phyloP scores from a whole-genome alignment of 352 stramenopile genomes.

The Phytopythium aichiense region DNA sequence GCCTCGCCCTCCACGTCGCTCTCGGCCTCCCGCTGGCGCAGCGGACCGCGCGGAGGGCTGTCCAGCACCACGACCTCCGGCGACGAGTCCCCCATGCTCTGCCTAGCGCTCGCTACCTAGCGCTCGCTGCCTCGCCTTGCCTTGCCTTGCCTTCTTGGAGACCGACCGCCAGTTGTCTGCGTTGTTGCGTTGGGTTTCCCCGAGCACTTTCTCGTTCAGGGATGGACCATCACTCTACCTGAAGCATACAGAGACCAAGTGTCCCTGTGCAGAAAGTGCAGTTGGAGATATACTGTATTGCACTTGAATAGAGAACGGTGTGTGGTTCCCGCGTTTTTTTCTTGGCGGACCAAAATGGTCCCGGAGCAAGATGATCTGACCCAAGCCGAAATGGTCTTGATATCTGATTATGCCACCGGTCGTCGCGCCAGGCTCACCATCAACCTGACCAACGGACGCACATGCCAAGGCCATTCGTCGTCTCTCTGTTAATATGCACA shows the following conservation, averaged over 20 bases:
- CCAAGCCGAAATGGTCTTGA: not conserved
- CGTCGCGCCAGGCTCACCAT: not conserved
- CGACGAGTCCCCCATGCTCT: slow-evolving; percentile 15
- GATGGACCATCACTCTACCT: slow-evolving; percentile 24
- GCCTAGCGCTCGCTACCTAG: not conserved
- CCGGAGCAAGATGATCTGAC: slow-evolving; percentile 5
- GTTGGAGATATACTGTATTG: not conserved
- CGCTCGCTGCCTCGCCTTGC: slow-evolving; percentile 5
- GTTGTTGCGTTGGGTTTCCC: not conserved
- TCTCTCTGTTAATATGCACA: not conserved
- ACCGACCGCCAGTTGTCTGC: not conserved
- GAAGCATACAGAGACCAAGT: slow-evolving; percentile 13
- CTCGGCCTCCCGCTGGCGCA: not conserved
- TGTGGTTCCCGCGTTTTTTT: slow-evolving; percentile 3
- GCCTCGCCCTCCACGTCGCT: slow-evolving; percentile 21
- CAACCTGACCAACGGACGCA: not conserved
- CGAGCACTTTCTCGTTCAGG: not conserved
- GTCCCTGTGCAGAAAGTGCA: not conserved
- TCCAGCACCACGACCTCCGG: slow-evolving; percentile 8
- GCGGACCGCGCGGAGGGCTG: not conserved
- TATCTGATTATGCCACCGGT: not conserved
- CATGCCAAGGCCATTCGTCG: not conserved
- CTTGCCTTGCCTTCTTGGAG: not conserved
- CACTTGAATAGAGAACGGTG: not conserved
- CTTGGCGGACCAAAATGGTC: not conserved